These are phyloP conservation scores for Monosporascus sp. DNA, from an alignment of 2,329 filamentous ascomycete genomes.

Conservation along the genomic window DNA sequence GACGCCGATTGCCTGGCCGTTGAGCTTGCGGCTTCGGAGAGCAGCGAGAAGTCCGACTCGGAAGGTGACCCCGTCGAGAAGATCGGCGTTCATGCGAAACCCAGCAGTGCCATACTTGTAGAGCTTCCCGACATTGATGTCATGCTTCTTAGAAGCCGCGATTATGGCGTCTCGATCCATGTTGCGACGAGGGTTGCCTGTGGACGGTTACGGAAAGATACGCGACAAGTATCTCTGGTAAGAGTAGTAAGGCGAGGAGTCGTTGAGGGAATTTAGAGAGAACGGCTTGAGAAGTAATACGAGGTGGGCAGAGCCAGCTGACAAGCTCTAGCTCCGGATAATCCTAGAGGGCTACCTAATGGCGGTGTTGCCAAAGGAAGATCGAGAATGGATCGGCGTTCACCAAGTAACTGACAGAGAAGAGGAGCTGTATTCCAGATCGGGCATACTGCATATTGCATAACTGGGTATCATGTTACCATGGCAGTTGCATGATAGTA, in stretches of 20 bases:
- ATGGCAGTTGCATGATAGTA: not conserved
- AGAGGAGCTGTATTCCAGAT: not conserved
- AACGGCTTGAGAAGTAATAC: not conserved
- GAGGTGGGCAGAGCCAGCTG: not conserved
- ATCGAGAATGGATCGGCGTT: not conserved
- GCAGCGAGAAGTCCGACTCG: slow-evolving; percentile 85
- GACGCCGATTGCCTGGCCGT: slow-evolving; percentile 86
- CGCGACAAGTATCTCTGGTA: too few relatives aligned
- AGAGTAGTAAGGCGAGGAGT: too few relatives aligned
- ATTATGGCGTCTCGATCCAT: slow-evolving; percentile 52
- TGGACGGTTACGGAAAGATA: too few relatives aligned
- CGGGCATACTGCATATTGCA: not conserved
- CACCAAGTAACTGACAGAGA: not conserved
- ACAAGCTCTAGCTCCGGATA: not conserved
- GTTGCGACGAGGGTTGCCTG: not conserved
- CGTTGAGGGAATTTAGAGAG: not conserved
- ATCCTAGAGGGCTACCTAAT: not conserved
- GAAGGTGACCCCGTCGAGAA: slow-evolving; percentile 89
- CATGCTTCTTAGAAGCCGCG: slow-evolving; percentile 56
- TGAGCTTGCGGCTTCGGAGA: slow-evolving; percentile 82
- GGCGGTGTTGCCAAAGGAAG: not conserved
- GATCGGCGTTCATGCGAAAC: slow-evolving; percentile 66
- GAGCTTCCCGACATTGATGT: slow-evolving; percentile 48
- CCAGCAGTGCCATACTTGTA: slow-evolving; percentile 65
- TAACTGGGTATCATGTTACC: not conserved